Percentiles rank a stretch among this genome's conserved stretches.
Evolutionary conservation across 2,329 filamentous ascomycete genomes (phyloP).

Genomic region (Cytospora mali): DNA sequence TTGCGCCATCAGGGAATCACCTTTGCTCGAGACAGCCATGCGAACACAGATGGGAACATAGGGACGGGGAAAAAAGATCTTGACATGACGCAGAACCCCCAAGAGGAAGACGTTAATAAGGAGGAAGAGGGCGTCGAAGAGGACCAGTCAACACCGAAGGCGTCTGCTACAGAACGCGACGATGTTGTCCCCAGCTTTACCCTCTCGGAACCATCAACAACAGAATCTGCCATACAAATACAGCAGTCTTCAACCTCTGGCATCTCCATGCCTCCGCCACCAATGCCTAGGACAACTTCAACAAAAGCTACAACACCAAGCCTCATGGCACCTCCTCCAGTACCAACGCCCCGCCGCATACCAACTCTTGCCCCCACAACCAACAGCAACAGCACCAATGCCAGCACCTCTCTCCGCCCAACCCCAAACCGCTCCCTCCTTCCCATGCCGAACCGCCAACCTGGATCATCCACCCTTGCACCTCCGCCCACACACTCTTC

Average conservation of each 20-base stretch:
- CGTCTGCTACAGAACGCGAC: conserved; percentile 37
- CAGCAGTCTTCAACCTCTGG: neutral
- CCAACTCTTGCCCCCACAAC: conserved; percentile 28
- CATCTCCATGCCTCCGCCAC: conserved; percentile 26
- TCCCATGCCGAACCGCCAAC: conserved; percentile 26
- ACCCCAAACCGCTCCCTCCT: conserved; percentile 24
- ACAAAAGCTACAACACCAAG: neutral
- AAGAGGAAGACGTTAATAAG: conserved; percentile 14
- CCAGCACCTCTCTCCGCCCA: conserved; percentile 15
- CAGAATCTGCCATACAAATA: conserved; percentile 3
- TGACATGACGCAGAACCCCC: neutral
- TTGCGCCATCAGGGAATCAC: conserved; percentile 29
- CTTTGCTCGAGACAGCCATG: conserved; percentile 21
- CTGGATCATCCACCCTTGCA: conserved; percentile 47
- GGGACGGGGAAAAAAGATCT: neutral
- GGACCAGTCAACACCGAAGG: conserved; percentile 54
- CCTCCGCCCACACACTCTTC: conserved; percentile 58
- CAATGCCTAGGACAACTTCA: neutral
- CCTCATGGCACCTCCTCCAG: conserved; percentile 18
- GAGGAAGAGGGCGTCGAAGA: conserved; percentile 30
- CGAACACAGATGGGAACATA: neutral
- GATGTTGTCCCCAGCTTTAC: conserved; percentile 49
- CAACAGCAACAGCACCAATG: conserved; percentile 18
- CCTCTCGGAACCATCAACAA: conserved; percentile 39
- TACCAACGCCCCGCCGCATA: conserved; percentile 19